Evolutionary conservation across 2,329 filamentous ascomycete species (phyloP).

Genomic region (Chaetomium sp.): DNA sequence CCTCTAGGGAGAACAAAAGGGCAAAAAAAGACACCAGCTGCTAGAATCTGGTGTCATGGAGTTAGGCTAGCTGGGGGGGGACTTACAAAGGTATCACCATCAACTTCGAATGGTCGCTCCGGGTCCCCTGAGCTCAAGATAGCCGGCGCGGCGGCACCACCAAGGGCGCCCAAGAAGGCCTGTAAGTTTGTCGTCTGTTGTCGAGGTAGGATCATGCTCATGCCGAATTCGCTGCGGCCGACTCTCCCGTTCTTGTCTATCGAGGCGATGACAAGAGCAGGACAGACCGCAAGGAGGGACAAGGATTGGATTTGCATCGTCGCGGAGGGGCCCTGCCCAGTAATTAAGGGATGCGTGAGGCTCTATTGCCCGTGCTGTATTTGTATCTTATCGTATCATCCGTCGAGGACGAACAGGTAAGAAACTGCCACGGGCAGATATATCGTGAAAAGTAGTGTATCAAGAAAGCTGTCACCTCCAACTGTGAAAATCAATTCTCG

Average conservation of each 20-base stretch:
- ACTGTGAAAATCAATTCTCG: no score
- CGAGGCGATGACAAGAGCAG: conserved; percentile 6
- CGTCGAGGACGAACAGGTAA: no score
- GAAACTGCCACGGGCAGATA: no score
- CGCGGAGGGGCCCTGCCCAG: no score
- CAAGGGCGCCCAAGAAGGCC: conserved; percentile 35
- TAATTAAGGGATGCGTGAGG: no score
- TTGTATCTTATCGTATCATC: no score
- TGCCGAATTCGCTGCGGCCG: conserved; percentile 32
- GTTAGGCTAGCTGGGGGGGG: not conserved
- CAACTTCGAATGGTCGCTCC: conserved; percentile 37
- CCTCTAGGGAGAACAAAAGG: not conserved
- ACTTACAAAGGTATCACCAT: conserved; percentile 40
- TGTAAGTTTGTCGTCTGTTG: conserved; percentile 34
- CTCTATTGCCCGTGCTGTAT: no score
- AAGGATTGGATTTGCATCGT: conserved; percentile 9
- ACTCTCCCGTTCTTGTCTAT: conserved; percentile 24
- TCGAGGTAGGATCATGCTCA: conserved; percentile 32
- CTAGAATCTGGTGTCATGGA: not conserved
- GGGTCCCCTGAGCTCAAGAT: conserved; percentile 36
- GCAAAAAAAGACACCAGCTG: not conserved
- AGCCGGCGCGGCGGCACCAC: conserved; percentile 31
- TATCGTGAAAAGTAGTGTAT: no score
- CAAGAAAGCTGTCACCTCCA: no score
- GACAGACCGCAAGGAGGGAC: conserved; percentile 11